A percentile compares a stretch with the other conserved stretches of the same genome.
Evolutionary conservation across 1,284 basidiomycete species (phyloP).

Genomic region (Vanrija sp.): DNA sequence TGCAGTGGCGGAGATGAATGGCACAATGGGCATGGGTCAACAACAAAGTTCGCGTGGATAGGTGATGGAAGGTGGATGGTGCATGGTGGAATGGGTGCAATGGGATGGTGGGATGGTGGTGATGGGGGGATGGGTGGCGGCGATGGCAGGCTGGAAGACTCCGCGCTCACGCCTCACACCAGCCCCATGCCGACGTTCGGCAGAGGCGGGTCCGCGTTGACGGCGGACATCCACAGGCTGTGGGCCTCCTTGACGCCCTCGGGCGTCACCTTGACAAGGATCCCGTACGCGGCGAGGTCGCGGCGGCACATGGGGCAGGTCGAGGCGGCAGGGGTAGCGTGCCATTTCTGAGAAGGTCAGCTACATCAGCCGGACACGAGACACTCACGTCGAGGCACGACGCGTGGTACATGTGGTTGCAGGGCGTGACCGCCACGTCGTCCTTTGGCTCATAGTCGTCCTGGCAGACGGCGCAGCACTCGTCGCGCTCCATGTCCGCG

Average conservation of each 20-base stretch:
- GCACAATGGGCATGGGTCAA: too few species aligned
- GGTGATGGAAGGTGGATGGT: too few species aligned
- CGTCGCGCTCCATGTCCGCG: constrained; percentile 28
- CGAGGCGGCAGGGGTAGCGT: constrained; percentile 27
- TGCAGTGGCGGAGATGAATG: too few species aligned
- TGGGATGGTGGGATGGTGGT: too few species aligned
- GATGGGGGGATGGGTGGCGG: too few species aligned
- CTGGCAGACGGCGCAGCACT: constrained; percentile 29
- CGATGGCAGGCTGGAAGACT: too few species aligned
- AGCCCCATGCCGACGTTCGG: too few species aligned
- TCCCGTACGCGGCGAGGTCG: constrained; percentile 31
- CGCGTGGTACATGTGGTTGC: constrained; percentile 44
- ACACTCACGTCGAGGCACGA: constrained; percentile 33
- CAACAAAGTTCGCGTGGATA: too few species aligned
- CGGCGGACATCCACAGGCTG: constrained; percentile 6
- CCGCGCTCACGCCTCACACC: too few species aligned
- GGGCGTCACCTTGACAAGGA: not conserved
- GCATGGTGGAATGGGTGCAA: too few species aligned
- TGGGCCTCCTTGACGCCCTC: constrained; percentile 1
- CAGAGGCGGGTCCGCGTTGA: too few species aligned
- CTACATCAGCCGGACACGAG: not conserved
- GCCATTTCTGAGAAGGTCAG: constrained; percentile 27
- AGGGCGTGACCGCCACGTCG: constrained; percentile 31
- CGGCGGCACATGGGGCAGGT: constrained; percentile 44
- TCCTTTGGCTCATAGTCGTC: constrained; percentile 23